These are phyloP conservation scores for Coemansia aciculifera DNA, from an alignment of 192 early-diverging fungal species.

Conservation along the genomic window DNA sequence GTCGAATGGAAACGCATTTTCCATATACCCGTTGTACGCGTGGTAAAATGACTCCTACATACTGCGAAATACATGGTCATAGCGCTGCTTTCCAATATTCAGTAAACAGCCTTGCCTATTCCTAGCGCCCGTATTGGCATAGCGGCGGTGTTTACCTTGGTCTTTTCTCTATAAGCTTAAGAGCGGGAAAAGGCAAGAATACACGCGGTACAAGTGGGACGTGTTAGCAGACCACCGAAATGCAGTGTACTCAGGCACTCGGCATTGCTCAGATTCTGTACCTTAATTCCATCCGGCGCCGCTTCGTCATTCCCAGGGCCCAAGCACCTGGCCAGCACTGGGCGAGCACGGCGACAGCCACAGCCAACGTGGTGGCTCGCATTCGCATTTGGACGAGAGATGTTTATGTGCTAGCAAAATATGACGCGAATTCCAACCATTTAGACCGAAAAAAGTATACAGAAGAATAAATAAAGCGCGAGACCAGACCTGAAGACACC, in stretches of 20 bases:
- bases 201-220: background rate
- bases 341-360: constrained; percentile 11
- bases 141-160: constrained; percentile 11
- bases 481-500: background rate
- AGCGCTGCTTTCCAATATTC: background rate
- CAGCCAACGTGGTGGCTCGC: constrained; percentile 10
- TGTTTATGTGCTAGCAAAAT: background rate
- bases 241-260: background rate
- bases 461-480: background rate
- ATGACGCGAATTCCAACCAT: background rate
- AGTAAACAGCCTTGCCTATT: background rate
- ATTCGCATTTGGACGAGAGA: constrained; percentile 11
- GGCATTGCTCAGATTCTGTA: constrained; percentile 8
- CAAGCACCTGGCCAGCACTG: constrained; percentile 9
- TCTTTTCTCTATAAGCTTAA: constrained; percentile 7
- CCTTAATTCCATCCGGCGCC: constrained; percentile 35
- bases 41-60: constrained; percentile 65
- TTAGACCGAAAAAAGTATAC: background rate
- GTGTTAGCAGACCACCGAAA: background rate
- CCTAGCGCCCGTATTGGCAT: background rate
- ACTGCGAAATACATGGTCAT: background rate
- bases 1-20: constrained; percentile 85
- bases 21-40: constrained; percentile 77
- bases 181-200: background rate
- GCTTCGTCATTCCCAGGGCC: constrained; percentile 37